phyloP scores from a whole-genome alignment of 306 rosid genomes.

The Aeschynomene evenia region DNA sequence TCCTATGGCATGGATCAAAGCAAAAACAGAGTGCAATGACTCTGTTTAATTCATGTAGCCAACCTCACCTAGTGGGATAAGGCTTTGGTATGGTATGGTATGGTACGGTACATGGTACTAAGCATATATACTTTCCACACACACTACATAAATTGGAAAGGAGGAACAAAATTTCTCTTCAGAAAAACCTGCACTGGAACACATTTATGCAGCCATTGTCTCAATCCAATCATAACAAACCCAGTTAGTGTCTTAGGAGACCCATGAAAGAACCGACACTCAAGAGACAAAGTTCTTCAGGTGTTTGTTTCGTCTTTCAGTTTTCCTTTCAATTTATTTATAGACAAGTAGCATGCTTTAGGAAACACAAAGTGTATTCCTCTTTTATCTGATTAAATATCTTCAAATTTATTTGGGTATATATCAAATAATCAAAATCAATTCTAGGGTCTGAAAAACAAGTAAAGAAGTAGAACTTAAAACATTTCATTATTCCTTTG shows the following conservation, averaged over 20 bases:
- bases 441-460: not conserved
- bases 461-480: not conserved
- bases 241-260: not conserved
- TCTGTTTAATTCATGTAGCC: no score
- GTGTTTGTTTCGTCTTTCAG: conserved; percentile 3
- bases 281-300: conserved; percentile 20
- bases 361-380: not conserved
- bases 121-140: not conserved
- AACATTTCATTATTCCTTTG: conserved; percentile 9
- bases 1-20: no score
- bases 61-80: no score
- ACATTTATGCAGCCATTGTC: conserved; percentile 1
- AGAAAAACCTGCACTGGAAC: not conserved
- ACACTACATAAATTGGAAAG: not conserved
- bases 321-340: conserved; percentile 20
- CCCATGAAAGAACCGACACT: not conserved
- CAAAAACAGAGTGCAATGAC: no score
- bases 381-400: not conserved
- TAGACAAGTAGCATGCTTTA: conserved; percentile 11
- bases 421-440: not conserved
- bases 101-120: no score
- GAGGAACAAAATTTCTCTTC: conserved; percentile 2
- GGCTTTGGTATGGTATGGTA: no score
- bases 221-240: not conserved
- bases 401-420: not conserved